Evolutionary conservation across 2,329 filamentous ascomycete genomes (phyloP).

Genomic region (Nannizziopsis barbatae): DNA sequence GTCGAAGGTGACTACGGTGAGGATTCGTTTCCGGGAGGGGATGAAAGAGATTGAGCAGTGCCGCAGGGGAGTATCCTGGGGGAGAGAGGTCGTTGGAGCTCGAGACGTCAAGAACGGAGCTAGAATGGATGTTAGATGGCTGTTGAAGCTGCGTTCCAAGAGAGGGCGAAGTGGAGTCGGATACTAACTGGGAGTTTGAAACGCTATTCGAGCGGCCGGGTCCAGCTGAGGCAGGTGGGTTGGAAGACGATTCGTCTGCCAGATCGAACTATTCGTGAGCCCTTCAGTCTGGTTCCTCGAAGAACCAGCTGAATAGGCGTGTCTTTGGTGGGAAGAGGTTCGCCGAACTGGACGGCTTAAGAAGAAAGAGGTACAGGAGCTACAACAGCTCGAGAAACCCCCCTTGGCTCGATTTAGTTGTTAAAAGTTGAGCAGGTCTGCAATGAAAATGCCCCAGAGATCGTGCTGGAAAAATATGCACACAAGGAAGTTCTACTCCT

Average conservation of each 20-base stretch:
- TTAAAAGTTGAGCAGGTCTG: no score
- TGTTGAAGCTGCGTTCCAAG: slow-evolving; percentile 18
- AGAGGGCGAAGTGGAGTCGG: slow-evolving; percentile 29
- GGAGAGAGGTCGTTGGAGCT: slow-evolving; percentile 1
- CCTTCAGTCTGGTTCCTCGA: slow-evolving; percentile 33
- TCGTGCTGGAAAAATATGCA: neutral
- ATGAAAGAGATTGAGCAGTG: slow-evolving; percentile 3
- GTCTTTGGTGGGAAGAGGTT: slow-evolving; percentile 2
- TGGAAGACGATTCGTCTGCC: slow-evolving; percentile 56
- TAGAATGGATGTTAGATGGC: slow-evolving; percentile 10
- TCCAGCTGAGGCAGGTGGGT: slow-evolving; percentile 50
- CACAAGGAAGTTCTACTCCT: neutral
- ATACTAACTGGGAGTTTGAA: slow-evolving; percentile 40
- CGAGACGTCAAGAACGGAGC: slow-evolving; percentile 2
- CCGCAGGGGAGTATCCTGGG: slow-evolving; percentile 7
- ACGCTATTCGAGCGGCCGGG: slow-evolving; percentile 55
- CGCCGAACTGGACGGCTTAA: neutral
- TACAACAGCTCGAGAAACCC: neutral
- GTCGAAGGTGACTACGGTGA: slow-evolving; percentile 20
- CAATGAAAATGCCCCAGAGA: neutral
- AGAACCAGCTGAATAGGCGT: slow-evolving; percentile 38
- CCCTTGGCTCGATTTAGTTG: no score
- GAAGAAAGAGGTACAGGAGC: neutral
- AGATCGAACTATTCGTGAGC: slow-evolving; percentile 51
- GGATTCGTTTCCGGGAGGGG: slow-evolving; percentile 1